Evolutionary conservation across 2,329 filamentous ascomycete genomes (phyloP).

Genomic region (Pseudogymnoascus sp.): DNA sequence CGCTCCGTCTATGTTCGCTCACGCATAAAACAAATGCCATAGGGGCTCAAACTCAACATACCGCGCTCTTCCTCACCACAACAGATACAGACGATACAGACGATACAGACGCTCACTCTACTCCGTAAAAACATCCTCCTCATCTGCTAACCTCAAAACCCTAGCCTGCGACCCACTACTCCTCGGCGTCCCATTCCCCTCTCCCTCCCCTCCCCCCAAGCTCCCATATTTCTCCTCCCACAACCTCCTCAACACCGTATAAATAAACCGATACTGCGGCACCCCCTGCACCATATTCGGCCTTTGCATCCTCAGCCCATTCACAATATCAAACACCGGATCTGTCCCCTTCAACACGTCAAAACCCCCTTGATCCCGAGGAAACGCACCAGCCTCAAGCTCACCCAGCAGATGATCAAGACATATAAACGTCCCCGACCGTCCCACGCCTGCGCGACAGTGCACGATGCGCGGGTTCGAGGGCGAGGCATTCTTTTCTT

Average conservation of each 20-base stretch:
- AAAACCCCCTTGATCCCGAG: slow-evolving; percentile 23
- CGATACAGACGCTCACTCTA: not conserved
- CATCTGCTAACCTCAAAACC: not conserved
- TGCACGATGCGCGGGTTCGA: slow-evolving; percentile 73
- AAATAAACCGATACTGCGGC: slow-evolving; percentile 77
- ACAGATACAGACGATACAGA: too few relatives aligned
- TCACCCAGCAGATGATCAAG: slow-evolving; percentile 87
- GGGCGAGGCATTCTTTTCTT: slow-evolving; percentile 46
- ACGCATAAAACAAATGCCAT: not conserved
- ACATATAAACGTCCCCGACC: slow-evolving; percentile 91
- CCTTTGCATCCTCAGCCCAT: slow-evolving; percentile 74
- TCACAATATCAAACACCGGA: slow-evolving; percentile 70
- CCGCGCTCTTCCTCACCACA: not conserved
- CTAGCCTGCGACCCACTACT: not conserved
- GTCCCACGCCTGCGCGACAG: slow-evolving; percentile 87
- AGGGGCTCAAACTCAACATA: not conserved
- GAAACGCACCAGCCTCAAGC: slow-evolving; percentile 65
- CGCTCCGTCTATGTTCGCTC: not conserved
- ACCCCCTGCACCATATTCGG: slow-evolving; percentile 95
- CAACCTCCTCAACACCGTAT: slow-evolving; percentile 70
- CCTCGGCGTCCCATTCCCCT: not conserved
- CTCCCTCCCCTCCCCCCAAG: not conserved
- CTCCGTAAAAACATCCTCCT: slow-evolving; percentile 3
- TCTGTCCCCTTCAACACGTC: slow-evolving; percentile 41
- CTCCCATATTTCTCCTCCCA: slow-evolving; percentile 58